Conservation (phyloP, 306 rosid species). For the Gillenia trifoliata region DNA sequence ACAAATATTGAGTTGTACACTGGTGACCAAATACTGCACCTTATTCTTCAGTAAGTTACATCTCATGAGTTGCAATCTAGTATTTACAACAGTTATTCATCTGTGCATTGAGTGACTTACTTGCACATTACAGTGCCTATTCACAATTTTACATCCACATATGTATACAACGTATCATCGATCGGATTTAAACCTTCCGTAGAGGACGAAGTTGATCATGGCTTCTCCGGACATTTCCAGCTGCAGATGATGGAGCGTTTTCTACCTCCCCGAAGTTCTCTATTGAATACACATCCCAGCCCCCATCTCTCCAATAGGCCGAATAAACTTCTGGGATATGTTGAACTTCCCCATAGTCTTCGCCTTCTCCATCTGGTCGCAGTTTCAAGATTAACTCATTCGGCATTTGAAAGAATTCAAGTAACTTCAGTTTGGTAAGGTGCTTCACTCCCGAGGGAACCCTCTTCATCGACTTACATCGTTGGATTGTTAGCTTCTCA, state of each 20-base stretch:
- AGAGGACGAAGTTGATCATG: slow-evolving; percentile 12
- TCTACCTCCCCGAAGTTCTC: slow-evolving; percentile 22
- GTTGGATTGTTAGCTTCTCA: slow-evolving; percentile 50
- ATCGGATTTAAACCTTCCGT: slow-evolving; percentile 15
- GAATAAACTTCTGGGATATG: slow-evolving; percentile 53
- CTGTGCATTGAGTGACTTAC: neutral
- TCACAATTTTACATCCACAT: too few species aligned
- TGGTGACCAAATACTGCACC: neutral
- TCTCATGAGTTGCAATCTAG: neutral
- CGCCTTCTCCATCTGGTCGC: slow-evolving; percentile 33
- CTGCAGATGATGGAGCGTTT: neutral
- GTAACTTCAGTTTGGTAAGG: slow-evolving; percentile 40
- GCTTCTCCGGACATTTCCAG: slow-evolving; percentile 6
- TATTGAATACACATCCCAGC: slow-evolving; percentile 54
- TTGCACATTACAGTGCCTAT: too few species aligned
- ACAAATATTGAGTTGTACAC: too few species aligned
- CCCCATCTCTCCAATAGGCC: slow-evolving; percentile 61
- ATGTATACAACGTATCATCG: neutral
- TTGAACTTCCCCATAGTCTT: slow-evolving; percentile 46
- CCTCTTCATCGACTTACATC: slow-evolving; percentile 38
- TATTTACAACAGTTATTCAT: neutral
- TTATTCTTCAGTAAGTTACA: neutral
- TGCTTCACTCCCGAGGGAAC: slow-evolving; percentile 59
- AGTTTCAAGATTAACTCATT: slow-evolving; percentile 46
- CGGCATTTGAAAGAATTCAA: slow-evolving; percentile 64